Percentiles rank a stretch among this genome's conserved stretches.
These are phyloP conservation scores for Herpetospermum pedunculosum DNA, from an alignment of 306 rosid genomes.

Conservation along the genomic window DNA sequence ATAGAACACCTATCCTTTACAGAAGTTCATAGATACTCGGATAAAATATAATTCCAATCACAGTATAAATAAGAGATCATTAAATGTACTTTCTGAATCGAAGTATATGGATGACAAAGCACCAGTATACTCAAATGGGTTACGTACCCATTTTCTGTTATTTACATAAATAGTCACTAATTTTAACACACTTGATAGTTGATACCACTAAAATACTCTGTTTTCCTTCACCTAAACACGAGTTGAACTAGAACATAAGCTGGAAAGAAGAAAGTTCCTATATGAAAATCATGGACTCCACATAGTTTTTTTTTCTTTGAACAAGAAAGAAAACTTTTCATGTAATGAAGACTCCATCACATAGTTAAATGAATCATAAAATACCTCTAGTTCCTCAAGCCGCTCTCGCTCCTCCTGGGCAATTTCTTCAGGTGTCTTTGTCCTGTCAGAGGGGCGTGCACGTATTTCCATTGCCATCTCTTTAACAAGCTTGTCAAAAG, in stretches of 20 bases:
- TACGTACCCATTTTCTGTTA: neutral
- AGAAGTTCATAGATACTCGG: neutral
- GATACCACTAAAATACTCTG: neutral
- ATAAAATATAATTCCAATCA: neutral
- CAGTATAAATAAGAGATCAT: neutral
- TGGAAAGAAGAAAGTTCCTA: neutral
- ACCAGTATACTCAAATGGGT: neutral
- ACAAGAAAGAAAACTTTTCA: too few species aligned
- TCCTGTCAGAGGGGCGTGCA: constrained; percentile 88
- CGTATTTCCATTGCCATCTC: constrained; percentile 70
- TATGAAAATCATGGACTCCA: neutral
- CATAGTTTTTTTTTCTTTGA: too few species aligned
- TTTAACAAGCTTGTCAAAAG: constrained; percentile 59
- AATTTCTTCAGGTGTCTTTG: constrained; percentile 79
- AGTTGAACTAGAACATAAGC: neutral
- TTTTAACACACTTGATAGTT: neutral
- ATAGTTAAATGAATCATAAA: neutral
- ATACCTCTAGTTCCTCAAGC: constrained; percentile 70
- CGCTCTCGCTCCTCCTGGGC: constrained; percentile 88
- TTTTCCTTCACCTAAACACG: neutral
- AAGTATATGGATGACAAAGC: neutral
- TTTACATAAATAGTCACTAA: neutral
- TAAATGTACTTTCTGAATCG: neutral
- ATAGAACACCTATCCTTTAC: neutral
- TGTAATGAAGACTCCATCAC: neutral